Conservation (phyloP, 2,329 filamentous ascomycete species). For the Sphaceloma murrayae region DNA sequence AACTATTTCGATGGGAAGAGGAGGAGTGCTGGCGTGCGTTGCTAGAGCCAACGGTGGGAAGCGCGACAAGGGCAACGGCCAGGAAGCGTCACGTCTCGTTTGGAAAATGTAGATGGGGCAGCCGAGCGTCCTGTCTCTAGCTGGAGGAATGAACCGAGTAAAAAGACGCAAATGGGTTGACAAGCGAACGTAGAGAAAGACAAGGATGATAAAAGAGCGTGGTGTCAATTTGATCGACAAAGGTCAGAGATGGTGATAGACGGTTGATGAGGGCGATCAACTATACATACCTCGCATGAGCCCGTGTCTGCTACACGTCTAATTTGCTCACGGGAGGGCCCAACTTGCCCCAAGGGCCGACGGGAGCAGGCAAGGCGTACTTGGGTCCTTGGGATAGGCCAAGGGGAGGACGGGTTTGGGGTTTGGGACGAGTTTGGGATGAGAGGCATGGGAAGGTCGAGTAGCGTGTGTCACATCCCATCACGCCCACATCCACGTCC, state of each 20-base stretch:
- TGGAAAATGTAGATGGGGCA: constrained; percentile 5
- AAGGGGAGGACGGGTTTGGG: constrained; percentile 1
- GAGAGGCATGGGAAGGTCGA: constrained; percentile 8
- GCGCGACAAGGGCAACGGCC: constrained; percentile 16
- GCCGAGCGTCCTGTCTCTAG: constrained; percentile 15
- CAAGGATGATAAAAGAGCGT: constrained; percentile 4
- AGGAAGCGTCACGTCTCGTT: constrained; percentile 9
- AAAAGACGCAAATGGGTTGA: neutral
- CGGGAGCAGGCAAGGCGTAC: neutral
- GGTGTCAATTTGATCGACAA: neutral
- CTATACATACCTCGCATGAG: constrained; percentile 4
- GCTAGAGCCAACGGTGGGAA: constrained; percentile 12
- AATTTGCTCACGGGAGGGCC: constrained; percentile 16
- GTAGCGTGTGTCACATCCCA: constrained; percentile 16
- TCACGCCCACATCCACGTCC: too few species aligned
- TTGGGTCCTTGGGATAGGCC: neutral
- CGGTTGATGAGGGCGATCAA: constrained; percentile 1
- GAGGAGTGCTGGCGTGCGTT: neutral
- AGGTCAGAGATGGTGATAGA: constrained; percentile 1
- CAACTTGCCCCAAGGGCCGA: neutral
- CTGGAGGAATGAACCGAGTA: constrained; percentile 1
- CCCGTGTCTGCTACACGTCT: constrained; percentile 11
- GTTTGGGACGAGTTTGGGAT: neutral
- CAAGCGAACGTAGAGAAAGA: constrained; percentile 3
- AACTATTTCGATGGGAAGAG: neutral